Evolutionary conservation across 208 protist species (phyloP).

Genomic region (Trypanosoma boissoni): DNA sequence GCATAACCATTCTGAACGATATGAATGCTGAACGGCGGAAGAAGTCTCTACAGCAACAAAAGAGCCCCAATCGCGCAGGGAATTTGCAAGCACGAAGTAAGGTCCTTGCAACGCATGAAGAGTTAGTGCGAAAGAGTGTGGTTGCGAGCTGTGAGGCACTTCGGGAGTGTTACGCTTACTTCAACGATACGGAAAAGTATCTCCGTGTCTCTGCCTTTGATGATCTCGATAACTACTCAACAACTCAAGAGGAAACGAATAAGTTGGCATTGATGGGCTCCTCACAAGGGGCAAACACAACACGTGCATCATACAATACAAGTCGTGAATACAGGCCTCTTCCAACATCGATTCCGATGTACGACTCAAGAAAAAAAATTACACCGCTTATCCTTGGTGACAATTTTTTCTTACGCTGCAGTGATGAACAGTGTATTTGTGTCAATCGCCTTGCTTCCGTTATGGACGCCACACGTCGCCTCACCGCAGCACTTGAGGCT

Average conservation of each 20-base stretch:
- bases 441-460: conserved; percentile 53
- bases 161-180: background rate
- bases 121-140: background rate
- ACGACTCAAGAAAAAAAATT: background rate
- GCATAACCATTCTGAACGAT: background rate
- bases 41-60: background rate
- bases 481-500: conserved; percentile 42
- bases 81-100: background rate
- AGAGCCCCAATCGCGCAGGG: background rate
- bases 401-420: conserved; percentile 37
- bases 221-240: background rate
- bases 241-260: too few species aligned
- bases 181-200: background rate
- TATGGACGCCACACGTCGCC: conserved; percentile 39
- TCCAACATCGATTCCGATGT: background rate
- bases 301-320: background rate
- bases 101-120: background rate
- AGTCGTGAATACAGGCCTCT: background rate
- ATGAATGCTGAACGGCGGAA: background rate
- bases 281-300: background rate
- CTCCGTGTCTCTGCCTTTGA: background rate
- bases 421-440: conserved; percentile 29
- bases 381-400: conserved; percentile 40
- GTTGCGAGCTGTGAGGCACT: background rate
- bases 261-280: too few species aligned